Evolutionary conservation across 2,329 filamentous ascomycete species (phyloP).

Genomic region (Gaeumannomyces tritici): DNA sequence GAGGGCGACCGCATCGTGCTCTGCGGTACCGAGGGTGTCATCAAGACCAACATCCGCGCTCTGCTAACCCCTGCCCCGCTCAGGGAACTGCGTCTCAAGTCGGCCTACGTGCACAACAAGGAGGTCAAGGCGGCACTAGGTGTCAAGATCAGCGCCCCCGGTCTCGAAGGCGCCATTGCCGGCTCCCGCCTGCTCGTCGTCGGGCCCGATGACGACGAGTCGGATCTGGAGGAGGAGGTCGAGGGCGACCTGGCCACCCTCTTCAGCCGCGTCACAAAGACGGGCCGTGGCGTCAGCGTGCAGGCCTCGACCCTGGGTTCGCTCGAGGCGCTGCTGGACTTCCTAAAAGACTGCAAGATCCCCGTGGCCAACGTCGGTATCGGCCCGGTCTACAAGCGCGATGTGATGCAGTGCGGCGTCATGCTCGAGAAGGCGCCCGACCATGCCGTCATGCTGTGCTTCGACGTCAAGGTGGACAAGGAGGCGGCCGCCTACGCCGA

Average conservation of each 20-base stretch:
- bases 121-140: conserved; percentile 96
- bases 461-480: conserved; percentile 99
- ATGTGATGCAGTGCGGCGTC: conserved; percentile 88
- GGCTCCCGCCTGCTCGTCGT: conserved; percentile 92
- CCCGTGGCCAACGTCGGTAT: conserved; percentile 96
- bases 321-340: conserved; percentile 90
- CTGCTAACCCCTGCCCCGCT: conserved; percentile 87
- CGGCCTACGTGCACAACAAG: conserved; percentile 96
- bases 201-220: conserved; percentile 90
- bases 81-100: conserved; percentile 91
- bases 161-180: conserved; percentile 90
- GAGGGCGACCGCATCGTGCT: conserved; percentile 93
- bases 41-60: conserved; percentile 89
- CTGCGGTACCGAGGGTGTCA: conserved; percentile 93
- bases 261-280: conserved; percentile 83
- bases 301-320: conserved; percentile 97
- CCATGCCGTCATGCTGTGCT: conserved; percentile 98
- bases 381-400: conserved; percentile 94
- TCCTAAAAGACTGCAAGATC: conserved; percentile 92
- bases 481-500: conserved; percentile 87
- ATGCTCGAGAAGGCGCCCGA: conserved; percentile 96
- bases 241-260: conserved; percentile 89
- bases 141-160: conserved; percentile 97
- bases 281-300: conserved; percentile 89
- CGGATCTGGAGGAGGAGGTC: conserved; percentile 92